phyloP scores from a whole-genome alignment of 129 eudicot genomes.

The Arctium minus region DNA sequence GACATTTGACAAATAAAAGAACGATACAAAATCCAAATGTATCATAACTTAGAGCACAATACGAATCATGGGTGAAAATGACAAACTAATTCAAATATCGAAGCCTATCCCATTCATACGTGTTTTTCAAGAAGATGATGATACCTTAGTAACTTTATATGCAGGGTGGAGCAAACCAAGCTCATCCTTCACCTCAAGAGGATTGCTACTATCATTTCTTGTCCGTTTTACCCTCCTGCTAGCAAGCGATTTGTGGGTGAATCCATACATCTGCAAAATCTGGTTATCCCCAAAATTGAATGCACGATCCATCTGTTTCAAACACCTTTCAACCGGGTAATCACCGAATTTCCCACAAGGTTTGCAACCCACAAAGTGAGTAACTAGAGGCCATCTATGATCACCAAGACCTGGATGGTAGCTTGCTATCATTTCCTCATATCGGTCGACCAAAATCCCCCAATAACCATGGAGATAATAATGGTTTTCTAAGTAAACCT shows the following conservation, averaged over 20 bases:
- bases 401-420: slow-evolving; percentile 88
- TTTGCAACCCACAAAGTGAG: slow-evolving; percentile 96
- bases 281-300: slow-evolving; percentile 87
- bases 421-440: slow-evolving; percentile 76
- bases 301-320: slow-evolving; percentile 93
- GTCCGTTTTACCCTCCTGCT: slow-evolving; percentile 68
- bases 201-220: slow-evolving; percentile 66
- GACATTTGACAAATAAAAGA: slow-evolving; percentile 29
- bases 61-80: slow-evolving; percentile 29
- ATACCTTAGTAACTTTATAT: slow-evolving; percentile 64
- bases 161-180: slow-evolving; percentile 77
- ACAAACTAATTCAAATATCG: slow-evolving; percentile 18
- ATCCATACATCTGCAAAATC: slow-evolving; percentile 91
- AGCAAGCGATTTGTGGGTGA: slow-evolving; percentile 65
- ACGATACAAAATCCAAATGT: slow-evolving; percentile 30
- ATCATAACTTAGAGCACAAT: slow-evolving; percentile 22
- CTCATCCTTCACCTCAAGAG: slow-evolving; percentile 71
- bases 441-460: slow-evolving; percentile 86
- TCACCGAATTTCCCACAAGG: slow-evolving; percentile 92
- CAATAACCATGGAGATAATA: slow-evolving; percentile 90
- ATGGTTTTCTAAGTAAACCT: slow-evolving; percentile 73
- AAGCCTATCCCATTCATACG: not conserved
- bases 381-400: slow-evolving; percentile 92
- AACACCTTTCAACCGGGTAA: slow-evolving; percentile 89
- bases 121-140: slow-evolving; percentile 50